phyloP scores from a whole-genome alignment of 371 early-diverging fungal genomes.

The Circinella minor region DNA sequence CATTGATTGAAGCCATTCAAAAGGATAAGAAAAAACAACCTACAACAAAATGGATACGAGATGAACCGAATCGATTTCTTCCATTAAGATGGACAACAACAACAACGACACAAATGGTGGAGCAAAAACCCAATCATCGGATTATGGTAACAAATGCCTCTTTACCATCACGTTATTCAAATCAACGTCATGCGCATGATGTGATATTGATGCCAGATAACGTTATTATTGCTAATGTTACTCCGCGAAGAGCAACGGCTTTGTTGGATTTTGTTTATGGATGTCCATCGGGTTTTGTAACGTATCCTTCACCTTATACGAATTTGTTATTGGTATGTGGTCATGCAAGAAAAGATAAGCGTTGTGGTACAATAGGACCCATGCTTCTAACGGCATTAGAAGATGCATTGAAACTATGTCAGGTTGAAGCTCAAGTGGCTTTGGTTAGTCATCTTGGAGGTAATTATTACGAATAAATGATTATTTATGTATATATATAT shows the following conservation, averaged over 20 bases:
- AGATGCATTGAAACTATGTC: slow-evolving; percentile 23
- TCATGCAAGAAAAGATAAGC: slow-evolving; percentile 40
- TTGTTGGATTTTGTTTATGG: slow-evolving; percentile 41
- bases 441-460: slow-evolving; percentile 48
- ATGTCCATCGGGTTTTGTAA: slow-evolving; percentile 30
- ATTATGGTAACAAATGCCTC: slow-evolving; percentile 38
- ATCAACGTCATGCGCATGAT: slow-evolving; percentile 26
- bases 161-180: slow-evolving; percentile 29
- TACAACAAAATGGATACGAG: not conserved
- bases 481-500: not conserved
- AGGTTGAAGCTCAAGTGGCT: slow-evolving; percentile 22
- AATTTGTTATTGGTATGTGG: slow-evolving; percentile 41
- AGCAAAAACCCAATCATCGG: slow-evolving; percentile 19
- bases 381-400: slow-evolving; percentile 32
- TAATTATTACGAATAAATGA: slow-evolving; percentile 4
- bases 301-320: slow-evolving; percentile 28
- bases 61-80: slow-evolving; percentile 26
- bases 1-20: slow-evolving; percentile 28
- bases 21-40: slow-evolving; percentile 16
- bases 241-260: slow-evolving; percentile 26
- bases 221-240: slow-evolving; percentile 43
- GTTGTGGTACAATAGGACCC: slow-evolving; percentile 47
- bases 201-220: slow-evolving; percentile 43
- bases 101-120: not conserved
- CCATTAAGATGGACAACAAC: slow-evolving; percentile 11